These are phyloP conservation scores for Cyphellophora europaea DNA, from an alignment of 2,329 filamentous ascomycete species.

Conservation along the genomic window DNA sequence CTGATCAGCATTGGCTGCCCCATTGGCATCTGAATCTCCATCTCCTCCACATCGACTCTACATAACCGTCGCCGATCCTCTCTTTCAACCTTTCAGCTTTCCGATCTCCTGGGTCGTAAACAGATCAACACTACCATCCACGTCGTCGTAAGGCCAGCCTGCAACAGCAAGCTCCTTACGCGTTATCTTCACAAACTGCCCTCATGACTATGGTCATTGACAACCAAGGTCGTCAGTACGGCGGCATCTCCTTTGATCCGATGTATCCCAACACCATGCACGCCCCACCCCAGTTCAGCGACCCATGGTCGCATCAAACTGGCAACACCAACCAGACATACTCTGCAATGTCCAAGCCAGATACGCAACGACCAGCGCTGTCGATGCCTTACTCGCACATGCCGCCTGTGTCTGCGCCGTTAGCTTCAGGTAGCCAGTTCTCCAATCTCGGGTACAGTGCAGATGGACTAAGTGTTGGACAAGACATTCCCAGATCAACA, in stretches of 20 bases:
- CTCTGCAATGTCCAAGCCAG: constrained; percentile 49
- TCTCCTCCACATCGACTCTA: constrained; percentile 13
- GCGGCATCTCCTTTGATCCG: constrained; percentile 68
- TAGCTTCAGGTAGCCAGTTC: constrained; percentile 61
- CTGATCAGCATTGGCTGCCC: constrained; percentile 10
- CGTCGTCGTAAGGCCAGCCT: no score
- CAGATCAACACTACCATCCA: constrained; percentile 1
- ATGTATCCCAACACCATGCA: constrained; percentile 58
- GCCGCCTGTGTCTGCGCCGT: constrained; percentile 62
- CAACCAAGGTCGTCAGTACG: constrained; percentile 73
- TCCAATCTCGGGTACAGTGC: constrained; percentile 52
- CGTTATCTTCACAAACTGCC: constrained; percentile 7
- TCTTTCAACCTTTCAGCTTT: constrained; percentile 1
- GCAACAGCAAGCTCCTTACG: neutral
- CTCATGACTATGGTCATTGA: constrained; percentile 92
- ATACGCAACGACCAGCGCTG: constrained; percentile 50
- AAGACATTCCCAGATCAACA: constrained; percentile 70
- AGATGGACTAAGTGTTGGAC: constrained; percentile 58
- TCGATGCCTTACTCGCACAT: constrained; percentile 64
- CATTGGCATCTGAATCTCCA: constrained; percentile 11
- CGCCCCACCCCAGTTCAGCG: constrained; percentile 66
- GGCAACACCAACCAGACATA: constrained; percentile 45
- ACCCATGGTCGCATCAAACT: constrained; percentile 68
- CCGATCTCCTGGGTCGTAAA: constrained; percentile 1
- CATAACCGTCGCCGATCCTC: constrained; percentile 18